Evolutionary conservation across 305 asterid genomes (phyloP).

Genomic region (Fraxinus paxiana): DNA sequence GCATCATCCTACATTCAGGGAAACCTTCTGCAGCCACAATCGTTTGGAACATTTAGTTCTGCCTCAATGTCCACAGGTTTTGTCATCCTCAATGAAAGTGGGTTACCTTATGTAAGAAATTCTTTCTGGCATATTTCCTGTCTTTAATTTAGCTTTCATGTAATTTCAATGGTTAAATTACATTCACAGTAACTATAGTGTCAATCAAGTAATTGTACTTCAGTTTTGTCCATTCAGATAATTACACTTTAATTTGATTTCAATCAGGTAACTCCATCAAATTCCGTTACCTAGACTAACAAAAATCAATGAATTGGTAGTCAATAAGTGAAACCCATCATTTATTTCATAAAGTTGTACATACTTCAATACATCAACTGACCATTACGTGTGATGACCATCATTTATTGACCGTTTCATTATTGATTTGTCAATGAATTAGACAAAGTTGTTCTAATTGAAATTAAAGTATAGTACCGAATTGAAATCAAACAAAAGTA

Average conservation of each 20-base stretch:
- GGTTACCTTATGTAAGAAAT: constrained; percentile 64
- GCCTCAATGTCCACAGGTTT: constrained; percentile 70
- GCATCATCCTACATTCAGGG: constrained; percentile 72
- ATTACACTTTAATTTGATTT: background rate
- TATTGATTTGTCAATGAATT: background rate
- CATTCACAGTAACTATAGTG: background rate
- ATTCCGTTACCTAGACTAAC: background rate
- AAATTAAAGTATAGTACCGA: background rate
- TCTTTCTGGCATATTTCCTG: constrained; percentile 7
- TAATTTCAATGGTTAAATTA: background rate
- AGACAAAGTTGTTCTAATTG: background rate
- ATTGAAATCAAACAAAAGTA: background rate
- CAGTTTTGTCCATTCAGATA: background rate
- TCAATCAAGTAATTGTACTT: background rate
- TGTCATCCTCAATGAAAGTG: constrained; percentile 72
- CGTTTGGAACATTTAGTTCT: constrained; percentile 83
- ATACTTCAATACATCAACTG: background rate
- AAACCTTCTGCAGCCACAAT: constrained; percentile 85
- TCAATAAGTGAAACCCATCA: background rate
- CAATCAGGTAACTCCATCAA: background rate
- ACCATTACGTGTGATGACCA: background rate
- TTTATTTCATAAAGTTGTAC: background rate
- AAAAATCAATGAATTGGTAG: background rate
- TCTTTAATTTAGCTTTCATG: background rate
- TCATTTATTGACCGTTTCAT: background rate